Conservation (phyloP, 352 stramenopile genomes). For the Phytophthora boehmeriae region DNA sequence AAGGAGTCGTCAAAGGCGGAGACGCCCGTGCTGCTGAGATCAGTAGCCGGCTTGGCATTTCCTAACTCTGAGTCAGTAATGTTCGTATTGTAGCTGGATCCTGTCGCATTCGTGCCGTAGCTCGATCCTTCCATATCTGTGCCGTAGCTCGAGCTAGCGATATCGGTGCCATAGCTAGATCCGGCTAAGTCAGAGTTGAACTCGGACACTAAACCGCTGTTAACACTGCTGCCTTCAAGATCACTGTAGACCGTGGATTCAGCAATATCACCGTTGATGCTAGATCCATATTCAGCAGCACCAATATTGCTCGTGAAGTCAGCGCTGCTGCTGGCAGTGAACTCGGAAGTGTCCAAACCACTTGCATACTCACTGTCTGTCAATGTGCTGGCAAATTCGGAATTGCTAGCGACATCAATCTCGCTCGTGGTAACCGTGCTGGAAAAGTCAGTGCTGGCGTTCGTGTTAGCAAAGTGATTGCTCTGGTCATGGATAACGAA, state of each 20-base stretch:
- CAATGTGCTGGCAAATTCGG: slow-evolving; percentile 29
- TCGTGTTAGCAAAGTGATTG: slow-evolving; percentile 27
- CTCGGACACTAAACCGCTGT: slow-evolving; percentile 23
- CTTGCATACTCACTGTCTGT: slow-evolving; percentile 11
- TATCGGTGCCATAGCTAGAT: neutral
- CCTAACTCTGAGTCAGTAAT: slow-evolving; percentile 25
- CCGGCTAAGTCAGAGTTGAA: too few relatives aligned
- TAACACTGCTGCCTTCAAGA: slow-evolving; percentile 32
- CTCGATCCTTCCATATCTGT: slow-evolving; percentile 30
- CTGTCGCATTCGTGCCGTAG: slow-evolving; percentile 26
- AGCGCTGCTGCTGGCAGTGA: slow-evolving; percentile 13
- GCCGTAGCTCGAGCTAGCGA: slow-evolving; percentile 31
- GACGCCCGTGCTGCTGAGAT: slow-evolving; percentile 40
- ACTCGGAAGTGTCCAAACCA: slow-evolving; percentile 4
- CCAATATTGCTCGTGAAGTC: slow-evolving; percentile 19
- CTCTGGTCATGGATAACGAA: slow-evolving; percentile 37
- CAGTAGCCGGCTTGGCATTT: slow-evolving; percentile 13
- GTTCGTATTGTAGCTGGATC: slow-evolving; percentile 23
- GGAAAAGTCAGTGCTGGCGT: slow-evolving; percentile 31
- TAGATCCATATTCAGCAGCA: slow-evolving; percentile 15
- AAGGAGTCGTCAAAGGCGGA: slow-evolving; percentile 56
- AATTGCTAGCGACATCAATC: slow-evolving; percentile 30
- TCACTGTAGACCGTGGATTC: slow-evolving; percentile 22
- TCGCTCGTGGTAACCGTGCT: slow-evolving; percentile 41
- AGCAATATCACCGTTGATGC: slow-evolving; percentile 19